These are phyloP conservation scores for Diaporthe vexans DNA, from an alignment of 2,329 filamentous ascomycete species.

Conservation along the genomic window DNA sequence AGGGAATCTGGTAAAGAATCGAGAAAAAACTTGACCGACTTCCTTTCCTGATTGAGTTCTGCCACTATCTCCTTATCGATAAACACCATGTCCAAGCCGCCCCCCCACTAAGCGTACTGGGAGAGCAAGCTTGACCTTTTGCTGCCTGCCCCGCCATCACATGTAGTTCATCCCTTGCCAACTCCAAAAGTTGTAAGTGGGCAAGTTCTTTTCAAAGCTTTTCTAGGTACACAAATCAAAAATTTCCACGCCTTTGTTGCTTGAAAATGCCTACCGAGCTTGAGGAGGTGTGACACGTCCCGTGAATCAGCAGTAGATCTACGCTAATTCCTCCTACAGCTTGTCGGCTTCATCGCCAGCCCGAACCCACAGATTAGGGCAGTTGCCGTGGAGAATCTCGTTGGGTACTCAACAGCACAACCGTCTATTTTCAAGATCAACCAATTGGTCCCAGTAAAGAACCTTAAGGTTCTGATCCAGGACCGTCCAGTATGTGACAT, in stretches of 20 bases:
- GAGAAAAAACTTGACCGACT: constrained; percentile 29
- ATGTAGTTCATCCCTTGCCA: constrained; percentile 13
- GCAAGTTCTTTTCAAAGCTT: constrained; percentile 2
- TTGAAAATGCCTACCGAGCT: constrained; percentile 79
- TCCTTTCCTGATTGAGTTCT: constrained; percentile 37
- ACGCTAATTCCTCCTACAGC: constrained; percentile 61
- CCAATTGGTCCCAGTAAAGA: constrained; percentile 82
- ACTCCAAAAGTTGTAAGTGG: constrained; percentile 16
- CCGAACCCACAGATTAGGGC: constrained; percentile 92
- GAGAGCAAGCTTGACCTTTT: background rate
- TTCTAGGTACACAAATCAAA: background rate
- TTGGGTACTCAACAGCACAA: constrained; percentile 83
- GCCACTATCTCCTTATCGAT: constrained; percentile 38
- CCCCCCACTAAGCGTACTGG: background rate
- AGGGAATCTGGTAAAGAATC: constrained; percentile 1
- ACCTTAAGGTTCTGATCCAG: constrained; percentile 87
- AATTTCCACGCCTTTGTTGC: background rate
- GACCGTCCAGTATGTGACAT: constrained; percentile 79
- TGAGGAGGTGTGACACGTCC: constrained; percentile 72
- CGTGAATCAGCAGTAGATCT: background rate
- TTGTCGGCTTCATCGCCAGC: constrained; percentile 93
- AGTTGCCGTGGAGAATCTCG: constrained; percentile 86
- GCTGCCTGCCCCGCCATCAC: constrained; percentile 25
- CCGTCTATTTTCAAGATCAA: constrained; percentile 87
- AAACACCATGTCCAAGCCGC: constrained; percentile 6